These are phyloP conservation scores for Solanum gracilifrons DNA, from an alignment of 257 asterid species.

Conservation along the genomic window DNA sequence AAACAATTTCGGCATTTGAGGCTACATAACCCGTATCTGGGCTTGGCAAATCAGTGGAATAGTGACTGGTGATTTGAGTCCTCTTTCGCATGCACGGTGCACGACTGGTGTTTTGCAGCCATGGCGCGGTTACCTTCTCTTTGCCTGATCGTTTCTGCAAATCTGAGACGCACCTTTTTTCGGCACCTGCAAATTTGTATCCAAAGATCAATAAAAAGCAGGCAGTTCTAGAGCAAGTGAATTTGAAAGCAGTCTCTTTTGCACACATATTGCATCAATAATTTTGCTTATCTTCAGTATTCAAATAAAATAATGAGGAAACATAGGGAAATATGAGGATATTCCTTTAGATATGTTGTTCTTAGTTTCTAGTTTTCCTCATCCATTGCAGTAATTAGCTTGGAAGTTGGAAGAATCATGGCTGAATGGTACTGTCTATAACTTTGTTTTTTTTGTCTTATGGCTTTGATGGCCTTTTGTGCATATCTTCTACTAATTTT, in stretches of 20 bases:
- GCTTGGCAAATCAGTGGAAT: not conserved
- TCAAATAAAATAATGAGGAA: not conserved
- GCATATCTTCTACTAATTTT: not conserved
- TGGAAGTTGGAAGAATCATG: not conserved
- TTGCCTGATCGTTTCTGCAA: not conserved
- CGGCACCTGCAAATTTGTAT: not conserved
- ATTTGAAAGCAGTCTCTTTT: not conserved
- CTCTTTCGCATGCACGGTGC: not conserved
- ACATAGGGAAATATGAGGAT: constrained; percentile 9
- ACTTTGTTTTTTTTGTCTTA: not conserved
- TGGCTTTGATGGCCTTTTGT: not conserved
- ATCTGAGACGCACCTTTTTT: constrained; percentile 13
- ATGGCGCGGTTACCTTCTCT: constrained; percentile 7
- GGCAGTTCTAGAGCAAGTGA: too few relatives aligned
- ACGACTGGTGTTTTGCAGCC: constrained; percentile 11
- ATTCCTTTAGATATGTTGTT: not conserved
- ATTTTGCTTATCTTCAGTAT: not conserved
- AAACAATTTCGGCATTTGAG: not conserved
- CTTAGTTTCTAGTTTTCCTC: not conserved
- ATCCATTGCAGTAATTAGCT: not conserved
- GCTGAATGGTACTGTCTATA: not conserved
- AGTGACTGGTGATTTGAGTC: not conserved
- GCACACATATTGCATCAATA: not conserved
- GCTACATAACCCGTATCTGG: not conserved
- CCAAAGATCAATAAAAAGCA: not conserved